Evolutionary conservation across 2,329 filamentous ascomycete genomes (phyloP).

Genomic region (Penicillium capsulatum): DNA sequence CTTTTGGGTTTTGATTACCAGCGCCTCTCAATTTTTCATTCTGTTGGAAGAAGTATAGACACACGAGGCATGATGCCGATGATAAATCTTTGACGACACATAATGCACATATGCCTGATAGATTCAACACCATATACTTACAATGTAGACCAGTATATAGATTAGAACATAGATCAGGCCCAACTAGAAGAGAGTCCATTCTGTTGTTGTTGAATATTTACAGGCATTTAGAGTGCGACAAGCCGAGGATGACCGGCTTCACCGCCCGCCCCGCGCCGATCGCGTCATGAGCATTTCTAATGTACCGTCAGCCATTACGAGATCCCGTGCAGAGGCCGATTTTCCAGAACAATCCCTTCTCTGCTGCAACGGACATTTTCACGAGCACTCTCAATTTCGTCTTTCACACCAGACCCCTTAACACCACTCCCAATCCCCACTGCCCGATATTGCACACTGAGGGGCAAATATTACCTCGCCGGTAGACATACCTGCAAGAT

Average conservation of each 20-base stretch:
- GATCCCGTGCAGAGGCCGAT: slow-evolving; percentile 1
- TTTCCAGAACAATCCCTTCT: slow-evolving; percentile 8
- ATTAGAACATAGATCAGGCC: not conserved
- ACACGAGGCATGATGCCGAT: not conserved
- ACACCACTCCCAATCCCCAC: slow-evolving; percentile 4
- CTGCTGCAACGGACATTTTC: not conserved
- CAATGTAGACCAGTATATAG: not conserved
- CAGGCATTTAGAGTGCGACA: too few species aligned
- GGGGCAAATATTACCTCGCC: slow-evolving; percentile 21
- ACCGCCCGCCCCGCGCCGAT: slow-evolving; percentile 21
- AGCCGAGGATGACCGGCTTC: slow-evolving; percentile 5
- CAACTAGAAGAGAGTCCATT: too few species aligned
- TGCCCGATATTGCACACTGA: slow-evolving; percentile 18
- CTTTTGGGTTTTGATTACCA: not conserved
- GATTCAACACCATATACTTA: not conserved
- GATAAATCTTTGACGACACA: not conserved
- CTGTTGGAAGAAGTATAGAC: not conserved
- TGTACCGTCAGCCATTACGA: slow-evolving; percentile 22
- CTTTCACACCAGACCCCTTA: not conserved
- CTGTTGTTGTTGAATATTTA: too few species aligned
- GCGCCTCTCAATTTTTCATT: not conserved
- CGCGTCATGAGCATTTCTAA: slow-evolving; percentile 24
- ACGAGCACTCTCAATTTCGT: not conserved
- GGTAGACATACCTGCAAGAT: slow-evolving; percentile 21
- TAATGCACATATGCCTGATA: not conserved